Conservation (phyloP, 345 rosid species). For the Populus davidiana region DNA sequence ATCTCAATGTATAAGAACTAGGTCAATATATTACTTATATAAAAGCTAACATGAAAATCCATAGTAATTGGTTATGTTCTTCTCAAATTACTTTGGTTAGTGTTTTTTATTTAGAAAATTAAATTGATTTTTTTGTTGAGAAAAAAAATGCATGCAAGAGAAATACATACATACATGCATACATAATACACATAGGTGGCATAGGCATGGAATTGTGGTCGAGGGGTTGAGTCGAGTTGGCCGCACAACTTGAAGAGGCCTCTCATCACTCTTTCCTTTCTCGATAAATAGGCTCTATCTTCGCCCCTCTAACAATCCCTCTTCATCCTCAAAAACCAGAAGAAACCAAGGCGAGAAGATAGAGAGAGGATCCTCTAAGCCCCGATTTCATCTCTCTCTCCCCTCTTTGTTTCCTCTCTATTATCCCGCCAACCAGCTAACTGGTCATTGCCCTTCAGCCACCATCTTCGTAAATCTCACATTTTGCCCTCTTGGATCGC, state of each 20-base stretch:
- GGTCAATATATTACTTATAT: no score
- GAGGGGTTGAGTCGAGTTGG: no score
- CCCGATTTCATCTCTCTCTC: neutral
- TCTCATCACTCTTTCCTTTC: neutral
- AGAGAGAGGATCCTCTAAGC: neutral
- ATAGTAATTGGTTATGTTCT: neutral
- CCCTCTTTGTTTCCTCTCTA: neutral
- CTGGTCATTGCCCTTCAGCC: neutral
- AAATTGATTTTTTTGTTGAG: neutral
- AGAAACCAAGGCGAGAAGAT: neutral
- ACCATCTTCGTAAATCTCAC: neutral
- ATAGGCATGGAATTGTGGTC: neutral
- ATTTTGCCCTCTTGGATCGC: neutral
- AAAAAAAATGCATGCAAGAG: neutral
- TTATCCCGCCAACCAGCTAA: neutral
- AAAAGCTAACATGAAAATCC: no score
- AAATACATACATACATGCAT: neutral
- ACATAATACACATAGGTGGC: neutral
- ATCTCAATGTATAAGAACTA: no score
- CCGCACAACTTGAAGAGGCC: neutral
- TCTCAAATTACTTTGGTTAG: neutral
- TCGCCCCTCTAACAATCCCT: neutral
- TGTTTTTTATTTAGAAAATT: neutral
- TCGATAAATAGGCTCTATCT: neutral
- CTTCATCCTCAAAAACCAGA: neutral